These are phyloP conservation scores for Scleroderma citrinum DNA, from an alignment of 768 basidiomycete species.

Conservation along the genomic window DNA sequence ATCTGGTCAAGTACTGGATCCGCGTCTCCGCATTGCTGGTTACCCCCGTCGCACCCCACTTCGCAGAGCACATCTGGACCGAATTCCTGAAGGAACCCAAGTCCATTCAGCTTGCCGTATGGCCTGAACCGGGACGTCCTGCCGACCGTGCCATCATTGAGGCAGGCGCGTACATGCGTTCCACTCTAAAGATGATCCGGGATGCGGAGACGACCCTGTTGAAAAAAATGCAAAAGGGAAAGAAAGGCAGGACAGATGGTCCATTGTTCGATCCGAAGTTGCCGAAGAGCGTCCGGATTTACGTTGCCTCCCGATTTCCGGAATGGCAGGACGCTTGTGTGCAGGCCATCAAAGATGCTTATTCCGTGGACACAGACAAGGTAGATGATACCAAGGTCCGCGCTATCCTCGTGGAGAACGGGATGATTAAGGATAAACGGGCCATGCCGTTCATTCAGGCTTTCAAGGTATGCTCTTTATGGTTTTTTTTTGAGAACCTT, in stretches of 20 bases:
- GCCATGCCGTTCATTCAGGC: constrained; percentile 91
- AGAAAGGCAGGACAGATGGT: constrained; percentile 46
- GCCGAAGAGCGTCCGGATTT: constrained; percentile 82
- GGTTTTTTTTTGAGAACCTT: neutral
- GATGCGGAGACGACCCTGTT: constrained; percentile 76
- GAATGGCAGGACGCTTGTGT: constrained; percentile 90
- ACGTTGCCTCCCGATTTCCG: constrained; percentile 86
- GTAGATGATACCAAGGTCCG: constrained; percentile 83
- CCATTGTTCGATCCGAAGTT: constrained; percentile 77
- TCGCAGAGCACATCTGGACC: constrained; percentile 86
- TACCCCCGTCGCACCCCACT: constrained; percentile 88
- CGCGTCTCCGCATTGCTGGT: constrained; percentile 72
- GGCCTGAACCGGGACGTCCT: constrained; percentile 62
- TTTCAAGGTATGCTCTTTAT: constrained; percentile 66
- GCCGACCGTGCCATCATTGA: constrained; percentile 67
- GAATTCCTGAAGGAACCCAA: constrained; percentile 63
- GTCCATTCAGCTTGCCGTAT: constrained; percentile 78
- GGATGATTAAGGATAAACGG: constrained; percentile 92
- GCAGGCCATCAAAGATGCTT: constrained; percentile 64
- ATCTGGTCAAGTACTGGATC: constrained; percentile 84
- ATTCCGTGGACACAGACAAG: constrained; percentile 46
- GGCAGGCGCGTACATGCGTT: constrained; percentile 79
- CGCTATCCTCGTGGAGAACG: constrained; percentile 57
- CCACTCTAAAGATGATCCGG: constrained; percentile 85
- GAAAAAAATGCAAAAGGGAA: constrained; percentile 77